Conservation (phyloP, 148 eudicot species). For the Rhododendron kiyosumense region DNA sequence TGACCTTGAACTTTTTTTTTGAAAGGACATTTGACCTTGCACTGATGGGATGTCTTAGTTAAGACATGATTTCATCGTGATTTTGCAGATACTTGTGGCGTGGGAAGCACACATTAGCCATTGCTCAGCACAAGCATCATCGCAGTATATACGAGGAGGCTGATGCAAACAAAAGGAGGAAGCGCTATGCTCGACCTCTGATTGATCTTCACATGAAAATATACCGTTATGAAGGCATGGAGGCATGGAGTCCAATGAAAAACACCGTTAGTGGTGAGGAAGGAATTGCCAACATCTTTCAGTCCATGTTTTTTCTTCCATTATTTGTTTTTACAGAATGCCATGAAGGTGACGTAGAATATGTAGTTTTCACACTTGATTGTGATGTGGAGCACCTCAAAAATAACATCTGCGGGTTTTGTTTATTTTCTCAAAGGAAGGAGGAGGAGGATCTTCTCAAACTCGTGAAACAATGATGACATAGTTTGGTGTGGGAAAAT, state of each 20-base stretch:
- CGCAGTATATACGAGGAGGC: constrained; percentile 88
- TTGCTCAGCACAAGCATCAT: constrained; percentile 98
- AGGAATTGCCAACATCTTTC: background rate
- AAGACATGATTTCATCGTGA: background rate
- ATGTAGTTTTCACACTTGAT: background rate
- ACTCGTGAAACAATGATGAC: background rate
- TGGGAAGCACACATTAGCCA: constrained; percentile 85
- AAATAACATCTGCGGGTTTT: background rate
- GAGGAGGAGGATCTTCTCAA: background rate
- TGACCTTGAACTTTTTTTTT: background rate
- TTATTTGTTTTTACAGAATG: background rate
- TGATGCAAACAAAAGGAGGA: constrained; percentile 95
- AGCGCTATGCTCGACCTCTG: constrained; percentile 93
- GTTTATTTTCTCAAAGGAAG: background rate
- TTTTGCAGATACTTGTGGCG: constrained; percentile 87
- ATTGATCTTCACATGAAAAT: constrained; percentile 95
- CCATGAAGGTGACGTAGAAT: background rate
- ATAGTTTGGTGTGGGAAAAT: background rate
- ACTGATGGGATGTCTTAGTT: background rate
- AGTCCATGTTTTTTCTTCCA: background rate
- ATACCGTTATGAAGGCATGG: constrained; percentile 81
- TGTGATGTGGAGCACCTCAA: background rate
- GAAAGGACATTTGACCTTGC: background rate
- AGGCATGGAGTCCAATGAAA: constrained; percentile 78
- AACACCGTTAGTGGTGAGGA: constrained; percentile 70